phyloP scores from a whole-genome alignment of 2,329 filamentous ascomycete genomes.

The Colletotrichum chlorophyti region DNA sequence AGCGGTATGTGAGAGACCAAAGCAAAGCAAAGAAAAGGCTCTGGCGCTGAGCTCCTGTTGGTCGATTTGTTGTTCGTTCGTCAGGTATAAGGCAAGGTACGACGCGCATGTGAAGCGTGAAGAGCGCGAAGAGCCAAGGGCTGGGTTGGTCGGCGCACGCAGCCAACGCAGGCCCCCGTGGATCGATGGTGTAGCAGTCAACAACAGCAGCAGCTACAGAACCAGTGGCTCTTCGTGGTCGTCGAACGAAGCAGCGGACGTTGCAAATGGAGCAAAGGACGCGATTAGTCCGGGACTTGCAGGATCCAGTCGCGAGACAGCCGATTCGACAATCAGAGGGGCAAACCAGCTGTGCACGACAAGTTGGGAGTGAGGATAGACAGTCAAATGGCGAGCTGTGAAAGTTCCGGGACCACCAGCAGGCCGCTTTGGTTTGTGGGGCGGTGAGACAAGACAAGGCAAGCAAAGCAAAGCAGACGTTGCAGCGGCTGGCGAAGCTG shows the following conservation, averaged over 20 bases:
- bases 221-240: constrained; percentile 8
- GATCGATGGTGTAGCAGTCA: constrained; percentile 6
- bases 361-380: constrained; percentile 1
- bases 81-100: constrained; percentile 22
- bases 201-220: constrained; percentile 4
- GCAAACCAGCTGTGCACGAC: background rate
- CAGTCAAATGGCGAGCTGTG: constrained; percentile 2
- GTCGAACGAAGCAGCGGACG: constrained; percentile 9
- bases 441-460: constrained; percentile 22
- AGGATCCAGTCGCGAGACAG: background rate
- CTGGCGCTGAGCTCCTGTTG: constrained; percentile 11
- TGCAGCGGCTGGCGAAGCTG: constrained; percentile 21
- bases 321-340: background rate
- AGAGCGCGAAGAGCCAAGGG: constrained; percentile 13
- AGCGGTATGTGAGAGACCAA: too few relatives aligned
- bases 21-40: constrained; percentile 11
- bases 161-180: constrained; percentile 7
- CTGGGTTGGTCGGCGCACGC: constrained; percentile 21
- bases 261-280: constrained; percentile 9
- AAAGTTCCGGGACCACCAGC: background rate
- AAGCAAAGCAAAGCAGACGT: constrained; percentile 12
- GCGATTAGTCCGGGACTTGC: background rate
- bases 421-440: constrained; percentile 10
- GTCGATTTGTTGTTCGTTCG: constrained; percentile 17
- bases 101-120: constrained; percentile 22